phyloP scores from a whole-genome alignment of 2,329 filamentous ascomycete genomes.

The Epichloe sibirici region DNA sequence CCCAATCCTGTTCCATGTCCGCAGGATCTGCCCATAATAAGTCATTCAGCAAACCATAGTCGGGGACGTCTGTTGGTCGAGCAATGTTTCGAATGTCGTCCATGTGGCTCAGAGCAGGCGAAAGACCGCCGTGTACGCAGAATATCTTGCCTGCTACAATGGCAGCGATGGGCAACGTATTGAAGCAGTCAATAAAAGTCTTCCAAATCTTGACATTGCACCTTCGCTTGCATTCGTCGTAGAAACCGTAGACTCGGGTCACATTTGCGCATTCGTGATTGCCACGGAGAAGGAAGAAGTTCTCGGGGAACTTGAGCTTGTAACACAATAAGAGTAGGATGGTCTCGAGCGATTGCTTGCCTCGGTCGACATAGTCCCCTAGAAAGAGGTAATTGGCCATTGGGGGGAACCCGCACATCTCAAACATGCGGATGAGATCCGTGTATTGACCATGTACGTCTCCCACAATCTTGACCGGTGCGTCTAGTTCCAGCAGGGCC shows the following conservation, averaged over 20 bases:
- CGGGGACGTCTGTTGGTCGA: conserved; percentile 89
- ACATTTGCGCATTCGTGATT: conserved; percentile 98
- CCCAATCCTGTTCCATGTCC: conserved; percentile 97
- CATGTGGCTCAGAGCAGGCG: conserved; percentile 88
- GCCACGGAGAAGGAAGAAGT: conserved; percentile 88
- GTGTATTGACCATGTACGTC: conserved; percentile 96
- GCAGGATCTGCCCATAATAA: conserved; percentile 95
- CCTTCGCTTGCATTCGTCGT: conserved; percentile 92
- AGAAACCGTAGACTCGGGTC: conserved; percentile 91
- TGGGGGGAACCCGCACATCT: conserved; percentile 91
- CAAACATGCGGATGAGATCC: conserved; percentile 90
- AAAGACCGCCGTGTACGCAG: conserved; percentile 90
- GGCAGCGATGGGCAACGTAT: conserved; percentile 87
- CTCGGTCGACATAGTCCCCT: conserved; percentile 91
- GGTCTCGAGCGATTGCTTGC: conserved; percentile 91
- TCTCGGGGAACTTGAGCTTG: conserved; percentile 94
- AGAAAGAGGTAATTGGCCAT: conserved; percentile 87
- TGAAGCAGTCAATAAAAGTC: conserved; percentile 94
- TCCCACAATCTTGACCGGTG: conserved; percentile 94
- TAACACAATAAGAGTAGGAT: conserved; percentile 89
- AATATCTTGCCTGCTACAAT: conserved; percentile 97
- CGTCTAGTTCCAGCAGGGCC: conserved; percentile 79
- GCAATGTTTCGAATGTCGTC: conserved; percentile 96
- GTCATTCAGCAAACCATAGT: conserved; percentile 91
- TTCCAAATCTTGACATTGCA: conserved; percentile 99